Percentiles rank a stretch among this genome's conserved stretches.
Evolutionary conservation across 176 grass and related monocot genomes (phyloP).

Genomic region (Alopecurus myosuroides): DNA sequence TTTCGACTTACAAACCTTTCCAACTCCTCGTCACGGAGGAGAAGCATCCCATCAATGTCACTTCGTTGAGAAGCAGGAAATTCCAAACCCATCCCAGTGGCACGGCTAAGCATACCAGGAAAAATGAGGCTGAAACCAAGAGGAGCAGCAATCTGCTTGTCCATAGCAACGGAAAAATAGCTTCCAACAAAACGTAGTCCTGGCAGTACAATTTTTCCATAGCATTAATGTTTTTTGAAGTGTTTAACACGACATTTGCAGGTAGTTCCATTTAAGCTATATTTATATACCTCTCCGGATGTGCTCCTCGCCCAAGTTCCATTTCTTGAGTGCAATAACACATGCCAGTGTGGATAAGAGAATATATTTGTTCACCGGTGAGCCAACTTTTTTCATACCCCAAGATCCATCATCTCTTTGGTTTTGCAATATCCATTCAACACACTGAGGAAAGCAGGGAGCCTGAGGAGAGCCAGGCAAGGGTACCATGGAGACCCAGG

Average conservation of each 20-base stretch:
- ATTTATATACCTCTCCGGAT: conserved; percentile 43
- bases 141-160: conserved; percentile 24
- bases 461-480: background rate
- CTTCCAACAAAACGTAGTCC: conserved; percentile 38
- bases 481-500: conserved; percentile 56
- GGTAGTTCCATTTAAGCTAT: background rate
- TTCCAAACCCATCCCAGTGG: conserved; percentile 38
- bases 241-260: background rate
- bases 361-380: conserved; percentile 16
- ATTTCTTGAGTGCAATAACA: conserved; percentile 47
- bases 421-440: conserved; percentile 58
- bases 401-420: conserved; percentile 58
- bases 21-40: conserved; percentile 33
- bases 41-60: conserved; percentile 28
- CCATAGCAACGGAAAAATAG: conserved; percentile 23
- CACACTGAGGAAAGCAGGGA: conserved; percentile 42
- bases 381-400: conserved; percentile 3
- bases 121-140: conserved; percentile 57
- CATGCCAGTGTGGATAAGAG: conserved; percentile 57
- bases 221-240: no score
- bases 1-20: conserved; percentile 22
- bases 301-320: conserved; percentile 48
- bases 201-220: background rate
- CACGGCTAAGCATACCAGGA: conserved; percentile 45
- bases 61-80: conserved; percentile 23